Evolutionary conservation across 2,329 filamentous ascomycete species (phyloP).

Genomic region (Claviceps maximensis): DNA sequence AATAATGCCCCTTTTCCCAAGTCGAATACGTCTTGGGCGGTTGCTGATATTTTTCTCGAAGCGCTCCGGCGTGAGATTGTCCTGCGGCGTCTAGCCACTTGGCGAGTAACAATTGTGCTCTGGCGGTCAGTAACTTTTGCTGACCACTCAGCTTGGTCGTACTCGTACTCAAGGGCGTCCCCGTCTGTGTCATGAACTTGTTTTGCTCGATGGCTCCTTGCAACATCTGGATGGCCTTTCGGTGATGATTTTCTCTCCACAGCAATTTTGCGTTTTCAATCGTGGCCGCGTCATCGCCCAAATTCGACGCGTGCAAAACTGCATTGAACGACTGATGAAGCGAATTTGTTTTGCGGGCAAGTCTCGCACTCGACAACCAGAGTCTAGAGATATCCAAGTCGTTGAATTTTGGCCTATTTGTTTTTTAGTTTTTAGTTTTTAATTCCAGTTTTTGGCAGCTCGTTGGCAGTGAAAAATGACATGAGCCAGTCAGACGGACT

Average conservation of each 20-base stretch:
- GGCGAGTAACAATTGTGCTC: slow-evolving; percentile 77
- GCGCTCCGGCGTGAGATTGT: slow-evolving; percentile 70
- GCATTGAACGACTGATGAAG: slow-evolving; percentile 86
- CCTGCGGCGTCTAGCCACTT: slow-evolving; percentile 97
- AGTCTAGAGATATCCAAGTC: slow-evolving; percentile 65
- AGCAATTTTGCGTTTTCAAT: slow-evolving; percentile 89
- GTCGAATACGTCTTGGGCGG: slow-evolving; percentile 56
- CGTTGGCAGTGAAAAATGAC: not conserved
- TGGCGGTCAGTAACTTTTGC: slow-evolving; percentile 50
- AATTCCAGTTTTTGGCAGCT: no score
- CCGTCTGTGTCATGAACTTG: slow-evolving; percentile 48
- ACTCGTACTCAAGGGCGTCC: slow-evolving; percentile 19
- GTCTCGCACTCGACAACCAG: slow-evolving; percentile 74
- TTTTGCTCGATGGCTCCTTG: slow-evolving; percentile 74
- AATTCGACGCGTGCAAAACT: slow-evolving; percentile 72
- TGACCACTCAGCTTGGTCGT: slow-evolving; percentile 29
- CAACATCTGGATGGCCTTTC: slow-evolving; percentile 87
- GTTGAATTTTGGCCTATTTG: slow-evolving; percentile 43
- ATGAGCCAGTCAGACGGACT: no score
- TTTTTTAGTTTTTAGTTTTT: no score
- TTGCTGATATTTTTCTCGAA: slow-evolving; percentile 71
- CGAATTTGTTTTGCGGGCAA: slow-evolving; percentile 75
- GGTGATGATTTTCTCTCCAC: slow-evolving; percentile 85
- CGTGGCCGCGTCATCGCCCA: slow-evolving; percentile 75
- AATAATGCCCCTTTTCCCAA: slow-evolving; percentile 98